These are phyloP conservation scores for Eucommia ulmoides DNA, from an alignment of 257 asterid genomes.

Conservation along the genomic window DNA sequence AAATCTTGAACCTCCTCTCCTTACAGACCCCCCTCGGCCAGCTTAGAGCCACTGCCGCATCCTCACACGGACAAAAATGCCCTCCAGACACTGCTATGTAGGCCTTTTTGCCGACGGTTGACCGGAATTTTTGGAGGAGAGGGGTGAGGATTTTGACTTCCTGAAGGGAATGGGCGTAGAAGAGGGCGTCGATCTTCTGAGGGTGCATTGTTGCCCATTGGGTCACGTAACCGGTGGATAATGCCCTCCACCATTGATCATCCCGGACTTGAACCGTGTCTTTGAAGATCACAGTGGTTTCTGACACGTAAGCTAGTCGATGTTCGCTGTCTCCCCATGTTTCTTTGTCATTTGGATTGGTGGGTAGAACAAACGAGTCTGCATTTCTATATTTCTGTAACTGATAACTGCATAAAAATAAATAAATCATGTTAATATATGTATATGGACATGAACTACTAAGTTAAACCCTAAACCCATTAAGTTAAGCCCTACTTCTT, in stretches of 20 bases:
- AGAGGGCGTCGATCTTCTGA: constrained; percentile 73
- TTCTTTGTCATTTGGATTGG: constrained; percentile 73
- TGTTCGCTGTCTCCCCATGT: constrained; percentile 99
- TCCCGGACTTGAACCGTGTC: constrained; percentile 78
- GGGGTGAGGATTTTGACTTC: constrained; percentile 77
- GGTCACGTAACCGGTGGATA: constrained; percentile 76
- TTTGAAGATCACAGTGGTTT: constrained; percentile 90
- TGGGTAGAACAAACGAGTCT: constrained; percentile 72
- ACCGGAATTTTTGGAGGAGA: constrained; percentile 67
- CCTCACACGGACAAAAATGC: constrained; percentile 73
- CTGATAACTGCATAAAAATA: constrained; percentile 89
- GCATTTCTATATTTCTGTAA: constrained; percentile 95
- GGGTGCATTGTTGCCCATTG: constrained; percentile 97
- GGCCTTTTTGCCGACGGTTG: constrained; percentile 70
- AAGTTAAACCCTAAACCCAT: too few species aligned
- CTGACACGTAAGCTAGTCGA: constrained; percentile 79
- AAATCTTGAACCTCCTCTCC: constrained; percentile 83
- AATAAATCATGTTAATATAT: too few species aligned
- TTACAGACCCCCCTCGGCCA: constrained; percentile 77
- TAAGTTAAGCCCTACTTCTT: too few species aligned
- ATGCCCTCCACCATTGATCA: constrained; percentile 97
- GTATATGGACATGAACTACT: too few species aligned
- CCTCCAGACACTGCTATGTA: constrained; percentile 84
- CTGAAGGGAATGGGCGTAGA: constrained; percentile 71
- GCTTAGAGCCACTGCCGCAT: constrained; percentile 45